These are phyloP conservation scores for Kodamaea nitidulidarum DNA, from an alignment of 805 yeast genomes.

Conservation along the genomic window DNA sequence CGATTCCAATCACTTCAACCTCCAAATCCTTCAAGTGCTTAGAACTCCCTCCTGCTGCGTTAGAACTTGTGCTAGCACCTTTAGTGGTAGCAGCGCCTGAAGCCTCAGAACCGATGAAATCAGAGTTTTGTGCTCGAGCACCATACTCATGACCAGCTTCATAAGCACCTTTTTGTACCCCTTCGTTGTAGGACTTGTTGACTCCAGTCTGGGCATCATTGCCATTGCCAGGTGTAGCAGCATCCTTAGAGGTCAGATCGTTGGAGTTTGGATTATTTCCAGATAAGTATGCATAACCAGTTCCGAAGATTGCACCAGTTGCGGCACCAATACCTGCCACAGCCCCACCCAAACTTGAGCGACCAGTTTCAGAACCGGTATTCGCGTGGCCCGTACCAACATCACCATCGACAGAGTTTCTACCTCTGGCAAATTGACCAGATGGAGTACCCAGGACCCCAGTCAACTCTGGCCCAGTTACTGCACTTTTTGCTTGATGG, in stretches of 20 bases:
- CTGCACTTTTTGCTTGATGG: not conserved
- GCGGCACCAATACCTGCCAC: slow-evolving; percentile 12
- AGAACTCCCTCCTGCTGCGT: no score
- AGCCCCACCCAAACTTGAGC: slow-evolving; percentile 10
- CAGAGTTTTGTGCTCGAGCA: no score
- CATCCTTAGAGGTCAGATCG: not conserved
- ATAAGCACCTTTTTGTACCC: not conserved
- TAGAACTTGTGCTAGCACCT: not conserved
- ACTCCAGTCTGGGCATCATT: no score
- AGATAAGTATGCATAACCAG: slow-evolving; percentile 1
- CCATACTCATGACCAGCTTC: not conserved
- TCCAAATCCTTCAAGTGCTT: slow-evolving; percentile 7
- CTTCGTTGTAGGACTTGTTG: slow-evolving; percentile 1
- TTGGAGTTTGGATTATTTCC: not conserved
- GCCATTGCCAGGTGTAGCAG: not conserved
- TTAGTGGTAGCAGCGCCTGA: no score
- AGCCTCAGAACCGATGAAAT: no score
- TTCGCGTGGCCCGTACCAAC: not conserved
- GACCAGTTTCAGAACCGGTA: not conserved
- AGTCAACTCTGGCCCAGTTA: not conserved
- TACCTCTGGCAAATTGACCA: not conserved
- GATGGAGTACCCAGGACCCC: slow-evolving; percentile 2
- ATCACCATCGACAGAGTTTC: not conserved
- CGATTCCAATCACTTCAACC: slow-evolving; percentile 34
- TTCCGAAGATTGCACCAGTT: slow-evolving; percentile 9